Base-by-base conservation (phyloP, 1,284 basidiomycete genomes). In the Ganoderma lucidum region DNA sequence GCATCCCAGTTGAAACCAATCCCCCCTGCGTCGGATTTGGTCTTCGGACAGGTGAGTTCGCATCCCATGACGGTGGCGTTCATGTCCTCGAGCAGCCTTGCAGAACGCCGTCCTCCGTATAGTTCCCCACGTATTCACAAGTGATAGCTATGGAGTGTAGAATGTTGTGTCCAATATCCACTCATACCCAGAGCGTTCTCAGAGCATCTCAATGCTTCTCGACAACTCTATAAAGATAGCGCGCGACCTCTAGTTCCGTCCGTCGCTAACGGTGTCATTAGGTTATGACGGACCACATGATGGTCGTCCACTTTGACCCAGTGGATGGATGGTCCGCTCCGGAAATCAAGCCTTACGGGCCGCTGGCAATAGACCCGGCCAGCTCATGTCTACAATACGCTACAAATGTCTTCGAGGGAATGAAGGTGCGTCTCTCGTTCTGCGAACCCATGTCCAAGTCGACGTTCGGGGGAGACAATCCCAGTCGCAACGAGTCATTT, bases 351-450 rank as follows among this genome's bases (percentile, higher is more conserved):
- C 93, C 95, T 0, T 79, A 91, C 71, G 91, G 85, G 0, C 91
- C 93, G 0, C 77, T 97, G 42, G 77, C 78, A 23, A 81, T 97
- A 30, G 93, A 96, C 74, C 95, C 96, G 1, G 84, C 89, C 17
- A 83, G 90, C 78, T 93, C 89, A 17, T 90, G 90, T 72, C 85
- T 94, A 73, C 92, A 94, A 63, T 97, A 96, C 77, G 90, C 89
- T 17, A 84, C 90, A 1, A 93, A 88, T 70, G 83, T 94, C 4
- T 97, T 96, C 72, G 95, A 97, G 78, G 96, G 96, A 1, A 93
- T 96, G 91, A 97, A 97, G 86, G 90, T 87, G 58, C 19, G 79
- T 86, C 42, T 32, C 1, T 17, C 6, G 30, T n/a, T 17, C 48
- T 8, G 23, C 35, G 35, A 35, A 35, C 35, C 35, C 35, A 35